Conservation (phyloP, 352 stramenopile species). For the Phytopythium kandeliae region DNA sequence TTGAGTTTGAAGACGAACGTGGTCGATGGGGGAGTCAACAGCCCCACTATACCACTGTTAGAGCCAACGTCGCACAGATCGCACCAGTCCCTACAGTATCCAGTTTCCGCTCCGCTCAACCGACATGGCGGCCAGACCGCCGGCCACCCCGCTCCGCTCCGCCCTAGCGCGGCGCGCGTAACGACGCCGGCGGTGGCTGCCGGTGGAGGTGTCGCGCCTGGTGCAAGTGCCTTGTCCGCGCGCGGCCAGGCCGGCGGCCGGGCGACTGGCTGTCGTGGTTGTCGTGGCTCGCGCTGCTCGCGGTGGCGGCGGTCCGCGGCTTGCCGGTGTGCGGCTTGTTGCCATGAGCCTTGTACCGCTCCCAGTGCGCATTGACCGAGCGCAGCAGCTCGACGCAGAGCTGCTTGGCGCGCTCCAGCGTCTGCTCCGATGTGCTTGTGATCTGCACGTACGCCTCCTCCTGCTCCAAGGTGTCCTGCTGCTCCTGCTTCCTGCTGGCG, state of each 20-base stretch:
- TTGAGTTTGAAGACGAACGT: background rate
- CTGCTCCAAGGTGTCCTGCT: conserved; percentile 5
- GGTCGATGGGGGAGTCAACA: too few relatives aligned
- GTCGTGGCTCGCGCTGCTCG: background rate
- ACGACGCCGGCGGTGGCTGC: background rate
- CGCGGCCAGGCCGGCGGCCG: background rate
- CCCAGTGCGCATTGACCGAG: conserved; percentile 53
- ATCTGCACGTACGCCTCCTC: conserved; percentile 47
- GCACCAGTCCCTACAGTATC: too few relatives aligned
- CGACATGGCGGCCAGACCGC: too few relatives aligned
- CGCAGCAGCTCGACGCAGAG: conserved; percentile 40
- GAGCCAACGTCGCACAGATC: too few relatives aligned
- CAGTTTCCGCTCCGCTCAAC: too few relatives aligned
- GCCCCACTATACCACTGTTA: too few relatives aligned
- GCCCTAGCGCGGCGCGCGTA: background rate
- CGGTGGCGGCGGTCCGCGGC: background rate
- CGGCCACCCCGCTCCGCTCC: background rate
- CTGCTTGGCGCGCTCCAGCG: conserved; percentile 36
- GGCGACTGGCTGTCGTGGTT: background rate
- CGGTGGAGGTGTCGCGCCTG: conserved; percentile 7
- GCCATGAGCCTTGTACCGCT: conserved; percentile 16
- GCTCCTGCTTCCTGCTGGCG: conserved; percentile 1
- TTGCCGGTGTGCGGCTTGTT: background rate
- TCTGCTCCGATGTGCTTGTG: conserved; percentile 40
- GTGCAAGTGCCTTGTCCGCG: conserved; percentile 2